Conservation (phyloP, 345 rosid species). For the Aquilaria yunnanensis region DNA sequence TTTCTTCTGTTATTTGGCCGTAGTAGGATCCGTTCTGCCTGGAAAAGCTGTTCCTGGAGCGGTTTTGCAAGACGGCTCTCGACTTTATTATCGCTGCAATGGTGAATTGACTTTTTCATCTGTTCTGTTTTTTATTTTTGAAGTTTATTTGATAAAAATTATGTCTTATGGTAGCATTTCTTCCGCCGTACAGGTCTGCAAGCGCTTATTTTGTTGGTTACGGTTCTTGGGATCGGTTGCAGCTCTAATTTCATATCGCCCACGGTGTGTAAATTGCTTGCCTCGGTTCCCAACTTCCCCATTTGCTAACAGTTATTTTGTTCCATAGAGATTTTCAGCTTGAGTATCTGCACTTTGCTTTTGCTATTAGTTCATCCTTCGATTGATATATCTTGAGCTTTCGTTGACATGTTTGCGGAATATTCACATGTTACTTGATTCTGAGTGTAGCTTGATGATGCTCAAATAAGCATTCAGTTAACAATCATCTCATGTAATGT, state of each 20-base stretch:
- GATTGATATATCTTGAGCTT: too few relatives aligned
- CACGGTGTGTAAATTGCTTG: conserved; percentile 34
- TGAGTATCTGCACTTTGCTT: not conserved
- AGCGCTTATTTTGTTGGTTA: conserved; percentile 45
- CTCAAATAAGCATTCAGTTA: too few relatives aligned
- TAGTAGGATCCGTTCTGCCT: conserved; percentile 54
- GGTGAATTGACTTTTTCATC: conserved; percentile 25
- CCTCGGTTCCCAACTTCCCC: not conserved
- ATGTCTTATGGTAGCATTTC: not conserved
- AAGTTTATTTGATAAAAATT: not conserved
- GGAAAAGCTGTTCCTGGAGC: conserved; percentile 70
- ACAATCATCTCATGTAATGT: too few relatives aligned
- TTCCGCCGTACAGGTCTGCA: conserved; percentile 39
- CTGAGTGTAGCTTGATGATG: too few relatives aligned
- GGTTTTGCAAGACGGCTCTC: conserved; percentile 56
- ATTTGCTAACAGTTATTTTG: not conserved
- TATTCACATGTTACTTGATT: not conserved
- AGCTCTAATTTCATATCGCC: conserved; percentile 50
- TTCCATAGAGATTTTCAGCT: too few relatives aligned
- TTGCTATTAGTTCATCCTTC: not conserved
- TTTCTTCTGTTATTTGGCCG: conserved; percentile 60
- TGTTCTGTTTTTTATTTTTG: too few relatives aligned
- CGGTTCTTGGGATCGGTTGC: conserved; percentile 48
- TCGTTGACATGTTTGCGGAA: not conserved
- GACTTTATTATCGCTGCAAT: conserved; percentile 69